phyloP scores from a whole-genome alignment of 129 eudicot genomes.

The Lactuca saligna region DNA sequence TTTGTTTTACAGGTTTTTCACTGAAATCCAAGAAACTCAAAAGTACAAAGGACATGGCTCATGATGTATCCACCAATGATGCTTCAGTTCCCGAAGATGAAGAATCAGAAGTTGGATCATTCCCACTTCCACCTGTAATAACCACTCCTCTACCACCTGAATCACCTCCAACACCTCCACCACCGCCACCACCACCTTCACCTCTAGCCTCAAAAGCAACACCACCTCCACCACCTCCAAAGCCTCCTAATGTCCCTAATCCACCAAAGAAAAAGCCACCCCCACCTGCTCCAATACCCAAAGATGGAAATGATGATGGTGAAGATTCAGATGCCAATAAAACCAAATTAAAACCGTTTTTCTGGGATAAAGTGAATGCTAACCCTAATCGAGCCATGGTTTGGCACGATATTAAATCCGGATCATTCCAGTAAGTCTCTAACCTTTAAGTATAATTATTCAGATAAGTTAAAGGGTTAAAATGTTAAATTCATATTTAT shows the following conservation, averaged over 20 bases:
- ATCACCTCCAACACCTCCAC: not conserved
- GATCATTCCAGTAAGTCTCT: constrained; percentile 84
- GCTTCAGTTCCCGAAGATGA: constrained; percentile 20
- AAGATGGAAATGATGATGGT: constrained; percentile 21
- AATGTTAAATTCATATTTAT: not conserved
- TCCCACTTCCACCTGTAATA: constrained; percentile 10
- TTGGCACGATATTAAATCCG: constrained; percentile 82
- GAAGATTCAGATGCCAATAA: constrained; percentile 51
- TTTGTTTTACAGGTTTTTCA: constrained; percentile 16
- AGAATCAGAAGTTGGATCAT: constrained; percentile 17
- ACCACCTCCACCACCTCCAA: constrained; percentile 50
- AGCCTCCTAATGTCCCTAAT: constrained; percentile 50
- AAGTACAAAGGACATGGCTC: constrained; percentile 9
- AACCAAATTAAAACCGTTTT: constrained; percentile 75
- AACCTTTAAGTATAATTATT: constrained; percentile 4
- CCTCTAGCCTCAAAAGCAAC: constrained; percentile 40
- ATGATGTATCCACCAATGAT: constrained; percentile 21
- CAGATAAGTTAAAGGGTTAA: not conserved
- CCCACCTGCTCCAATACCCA: constrained; percentile 41
- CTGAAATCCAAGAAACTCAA: constrained; percentile 17
- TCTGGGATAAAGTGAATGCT: constrained; percentile 92
- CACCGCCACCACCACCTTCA: constrained; percentile 20
- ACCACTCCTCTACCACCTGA: not conserved
- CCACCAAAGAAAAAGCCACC: constrained; percentile 60
- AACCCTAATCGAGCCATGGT: constrained; percentile 85